These are phyloP conservation scores for Malassezia sp. DNA, from an alignment of 1,284 basidiomycete genomes.

Conservation along the genomic window DNA sequence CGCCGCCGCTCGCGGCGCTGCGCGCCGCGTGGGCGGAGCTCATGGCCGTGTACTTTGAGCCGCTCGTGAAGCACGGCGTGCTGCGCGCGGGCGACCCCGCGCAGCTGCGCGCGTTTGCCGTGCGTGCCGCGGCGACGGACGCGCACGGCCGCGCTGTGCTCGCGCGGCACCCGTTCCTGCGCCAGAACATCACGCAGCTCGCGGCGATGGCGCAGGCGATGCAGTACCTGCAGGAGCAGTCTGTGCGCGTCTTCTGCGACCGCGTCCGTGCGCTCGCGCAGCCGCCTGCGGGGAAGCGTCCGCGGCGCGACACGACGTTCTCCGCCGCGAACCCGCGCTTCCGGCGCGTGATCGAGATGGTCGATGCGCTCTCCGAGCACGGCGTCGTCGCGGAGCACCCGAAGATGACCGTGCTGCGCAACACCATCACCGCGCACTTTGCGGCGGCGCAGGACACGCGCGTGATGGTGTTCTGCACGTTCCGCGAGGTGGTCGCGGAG, in stretches of 20 bases:
- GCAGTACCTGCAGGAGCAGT: conserved; percentile 58
- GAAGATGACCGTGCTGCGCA: conserved; percentile 70
- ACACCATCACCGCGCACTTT: conserved; percentile 34
- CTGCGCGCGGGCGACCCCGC: conserved; percentile 27
- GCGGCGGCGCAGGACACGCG: conserved; percentile 67
- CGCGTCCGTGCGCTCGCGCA: conserved; percentile 47
- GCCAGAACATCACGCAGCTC: conserved; percentile 21
- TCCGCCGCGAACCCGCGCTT: conserved; percentile 55
- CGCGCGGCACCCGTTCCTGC: conserved; percentile 17
- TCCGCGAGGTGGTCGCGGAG: conserved; percentile 77
- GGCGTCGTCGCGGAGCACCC: conserved; percentile 57
- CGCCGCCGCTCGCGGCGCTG: conserved; percentile 29
- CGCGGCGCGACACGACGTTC: conserved; percentile 34
- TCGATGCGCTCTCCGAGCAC: conserved; percentile 60
- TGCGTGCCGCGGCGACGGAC: conserved; percentile 21
- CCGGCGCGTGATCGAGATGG: conserved; percentile 54
- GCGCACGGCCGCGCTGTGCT: conserved; percentile 15
- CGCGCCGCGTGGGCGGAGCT: conserved; percentile 43
- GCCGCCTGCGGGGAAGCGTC: conserved; percentile 44
- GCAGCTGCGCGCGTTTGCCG: conserved; percentile 30
- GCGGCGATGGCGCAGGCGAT: conserved; percentile 31
- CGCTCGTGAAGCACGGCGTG: conserved; percentile 27
- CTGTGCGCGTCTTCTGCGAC: conserved; percentile 48
- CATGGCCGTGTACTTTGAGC: conserved; percentile 38
- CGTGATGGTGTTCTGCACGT: conserved; percentile 93